Percentiles rank a stretch among this genome's conserved stretches.
Evolutionary conservation across 208 protist genomes (phyloP).

Genomic region (Phytomonas sp.): DNA sequence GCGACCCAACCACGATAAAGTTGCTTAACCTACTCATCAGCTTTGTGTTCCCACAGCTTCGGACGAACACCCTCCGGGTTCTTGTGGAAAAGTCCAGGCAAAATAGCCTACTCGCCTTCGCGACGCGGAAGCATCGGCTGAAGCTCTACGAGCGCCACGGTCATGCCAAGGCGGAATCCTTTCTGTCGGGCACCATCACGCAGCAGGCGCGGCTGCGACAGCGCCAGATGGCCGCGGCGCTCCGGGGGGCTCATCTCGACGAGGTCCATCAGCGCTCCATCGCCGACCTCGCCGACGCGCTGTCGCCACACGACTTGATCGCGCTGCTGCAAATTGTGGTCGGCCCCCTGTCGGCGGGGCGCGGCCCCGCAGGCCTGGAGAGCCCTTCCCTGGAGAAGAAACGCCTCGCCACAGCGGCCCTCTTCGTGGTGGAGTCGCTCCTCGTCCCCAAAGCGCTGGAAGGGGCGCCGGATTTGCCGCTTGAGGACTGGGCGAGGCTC

Average conservation of each 20-base stretch:
- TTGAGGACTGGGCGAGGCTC: constrained; percentile 22
- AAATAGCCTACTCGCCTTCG: constrained; percentile 60
- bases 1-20: constrained; percentile 13
- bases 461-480: constrained; percentile 10
- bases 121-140: constrained; percentile 46
- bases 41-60: constrained; percentile 61
- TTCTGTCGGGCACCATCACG: constrained; percentile 44
- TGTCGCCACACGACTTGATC: constrained; percentile 27
- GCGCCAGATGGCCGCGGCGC: constrained; percentile 51
- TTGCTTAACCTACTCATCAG: constrained; percentile 32
- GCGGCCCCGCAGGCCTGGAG: not conserved
- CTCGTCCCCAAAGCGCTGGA: constrained; percentile 18
- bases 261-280: constrained; percentile 26
- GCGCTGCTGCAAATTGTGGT: constrained; percentile 34
- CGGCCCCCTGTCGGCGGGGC: not conserved
- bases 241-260: constrained; percentile 38
- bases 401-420: constrained; percentile 26
- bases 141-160: constrained; percentile 40
- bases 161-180: constrained; percentile 17
- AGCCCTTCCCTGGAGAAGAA: constrained; percentile 11
- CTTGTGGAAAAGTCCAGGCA: constrained; percentile 47
- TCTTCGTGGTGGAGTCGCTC: constrained; percentile 49
- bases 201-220: constrained; percentile 65
- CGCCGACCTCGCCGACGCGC: constrained; percentile 15
- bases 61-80: constrained; percentile 45